Evolutionary conservation across 2,329 filamentous ascomycete genomes (phyloP), one percentile per base, ranked within the genome.

Genomic region (Phyllosticta ampelicida): DNA sequence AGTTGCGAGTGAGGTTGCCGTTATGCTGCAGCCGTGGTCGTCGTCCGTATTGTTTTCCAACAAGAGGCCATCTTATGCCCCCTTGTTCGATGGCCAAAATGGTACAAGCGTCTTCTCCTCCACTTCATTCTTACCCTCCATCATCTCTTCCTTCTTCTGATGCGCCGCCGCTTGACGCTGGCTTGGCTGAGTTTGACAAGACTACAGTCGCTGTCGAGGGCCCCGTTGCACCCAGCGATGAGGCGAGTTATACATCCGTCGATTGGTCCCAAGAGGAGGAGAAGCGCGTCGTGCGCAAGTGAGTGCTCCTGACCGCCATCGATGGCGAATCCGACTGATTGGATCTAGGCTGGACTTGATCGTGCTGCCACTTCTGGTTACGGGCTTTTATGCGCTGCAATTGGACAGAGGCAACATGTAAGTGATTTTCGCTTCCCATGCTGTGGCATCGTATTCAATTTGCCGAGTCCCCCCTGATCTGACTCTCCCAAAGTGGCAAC

Each of bases 401-500:
- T 63, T 70, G n/a, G 71, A 71, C 58, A 62, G 68, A 51, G 67
- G 68, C 23, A 62, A 63, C 53, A 61, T 62, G 56, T 62, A 58
- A 13, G 56, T 53, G 44, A 6, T 44, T 4, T 6, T 4, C 13
- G 16, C 13, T 26, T 26, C 23, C 8, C 10, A 23, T 36, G 9
- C 16, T 48, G 11, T 28, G 23, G 28, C 5, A 44, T 54, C n/a
- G n/a, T 3, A 4, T 26, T 26, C 4, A 26, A 26, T 9, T 23
- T 52, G 21, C 3, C 2, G 20, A 52, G 13, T n/a, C 20, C 4
- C n/a, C 11, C 19, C 28, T 29, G 21, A 20, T 29, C 48, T 59
- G 48, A 55, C 51, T 26, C 1, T 54, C 60, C 44, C 77, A 76
- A 60, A 80, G 71, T 56, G 76, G 75, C 58, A 80, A 78, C 30